Percentiles rank a stretch among this genome's conserved stretches.
Evolutionary conservation across 2,329 filamentous ascomycete species (phyloP).

Genomic region (Sporothrix variecibatus): DNA sequence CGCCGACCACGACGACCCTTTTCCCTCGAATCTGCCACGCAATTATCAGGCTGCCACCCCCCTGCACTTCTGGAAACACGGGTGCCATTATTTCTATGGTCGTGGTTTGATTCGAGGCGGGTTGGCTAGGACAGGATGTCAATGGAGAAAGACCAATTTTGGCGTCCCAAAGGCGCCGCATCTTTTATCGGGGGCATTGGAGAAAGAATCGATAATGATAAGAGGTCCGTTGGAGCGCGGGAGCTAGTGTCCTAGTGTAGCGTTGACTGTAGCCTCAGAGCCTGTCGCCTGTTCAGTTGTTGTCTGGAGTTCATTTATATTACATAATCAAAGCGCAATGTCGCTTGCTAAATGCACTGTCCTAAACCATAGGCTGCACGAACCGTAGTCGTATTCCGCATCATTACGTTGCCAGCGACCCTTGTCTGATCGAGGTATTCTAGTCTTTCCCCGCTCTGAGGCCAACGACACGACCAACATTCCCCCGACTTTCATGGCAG

Average conservation of each 20-base stretch:
- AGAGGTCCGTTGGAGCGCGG: slow-evolving; percentile 9
- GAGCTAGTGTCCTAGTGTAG: not conserved
- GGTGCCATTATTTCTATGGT: slow-evolving; percentile 32
- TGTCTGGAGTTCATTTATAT: not conserved
- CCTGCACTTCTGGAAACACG: slow-evolving; percentile 77
- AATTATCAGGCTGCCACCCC: slow-evolving; percentile 88
- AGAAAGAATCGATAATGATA: slow-evolving; percentile 22
- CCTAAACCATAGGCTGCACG: not conserved
- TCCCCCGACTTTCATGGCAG: not conserved
- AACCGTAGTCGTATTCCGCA: not conserved
- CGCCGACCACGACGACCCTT: slow-evolving; percentile 87
- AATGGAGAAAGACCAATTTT: slow-evolving; percentile 1
- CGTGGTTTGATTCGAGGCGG: not conserved
- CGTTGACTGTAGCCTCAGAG: not conserved
- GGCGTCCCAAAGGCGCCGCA: not conserved
- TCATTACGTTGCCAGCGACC: not conserved
- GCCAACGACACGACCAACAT: not conserved
- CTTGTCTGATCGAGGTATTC: not conserved
- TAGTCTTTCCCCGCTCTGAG: not conserved
- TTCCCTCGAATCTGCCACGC: slow-evolving; percentile 95
- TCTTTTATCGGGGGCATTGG: not conserved
- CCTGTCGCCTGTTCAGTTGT: too few relatives aligned
- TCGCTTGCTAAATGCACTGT: not conserved
- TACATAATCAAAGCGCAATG: not conserved
- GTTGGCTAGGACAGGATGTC: not conserved